These are phyloP conservation scores for Diaporthe citriasiana DNA, from an alignment of 2,329 filamentous ascomycete genomes.

Conservation along the genomic window DNA sequence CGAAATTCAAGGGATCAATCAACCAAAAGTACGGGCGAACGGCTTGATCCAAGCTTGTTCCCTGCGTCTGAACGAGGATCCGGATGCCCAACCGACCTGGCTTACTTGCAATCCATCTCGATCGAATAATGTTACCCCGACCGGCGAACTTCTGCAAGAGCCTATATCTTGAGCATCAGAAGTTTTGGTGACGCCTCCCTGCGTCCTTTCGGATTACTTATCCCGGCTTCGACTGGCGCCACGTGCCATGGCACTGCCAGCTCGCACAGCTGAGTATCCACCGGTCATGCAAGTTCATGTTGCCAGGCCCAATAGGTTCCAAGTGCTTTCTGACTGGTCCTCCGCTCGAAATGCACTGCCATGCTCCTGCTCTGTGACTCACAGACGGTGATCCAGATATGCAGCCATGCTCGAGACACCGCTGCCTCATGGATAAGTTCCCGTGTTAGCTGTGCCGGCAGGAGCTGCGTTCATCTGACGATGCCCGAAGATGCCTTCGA, in stretches of 20 bases:
- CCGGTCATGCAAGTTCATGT: constrained; percentile 45
- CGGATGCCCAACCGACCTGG: constrained; percentile 12
- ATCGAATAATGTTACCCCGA: neutral
- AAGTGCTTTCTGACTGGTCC: neutral
- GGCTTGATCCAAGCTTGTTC: constrained; percentile 1
- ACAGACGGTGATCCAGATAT: constrained; percentile 38
- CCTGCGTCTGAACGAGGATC: constrained; percentile 2
- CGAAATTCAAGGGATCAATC: constrained; percentile 3
- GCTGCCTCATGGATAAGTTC: constrained; percentile 45
- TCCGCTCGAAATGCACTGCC: constrained; percentile 22
- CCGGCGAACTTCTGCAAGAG: neutral
- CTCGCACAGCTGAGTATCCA: constrained; percentile 54
- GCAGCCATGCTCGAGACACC: constrained; percentile 45
- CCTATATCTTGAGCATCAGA: neutral
- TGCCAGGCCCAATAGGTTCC: constrained; percentile 48
- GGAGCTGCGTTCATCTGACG: constrained; percentile 56
- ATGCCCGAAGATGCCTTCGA: constrained; percentile 63
- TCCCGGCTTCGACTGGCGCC: constrained; percentile 53
- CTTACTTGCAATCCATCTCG: neutral
- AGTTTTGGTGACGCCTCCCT: neutral
- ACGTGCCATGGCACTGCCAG: constrained; percentile 52
- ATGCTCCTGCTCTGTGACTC: constrained; percentile 28
- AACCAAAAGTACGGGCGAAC: neutral
- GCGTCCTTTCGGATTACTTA: constrained; percentile 34
- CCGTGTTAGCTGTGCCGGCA: constrained; percentile 25